Conservation (phyloP, 2,329 filamentous ascomycete genomes). For the Penicillium sp. region DNA sequence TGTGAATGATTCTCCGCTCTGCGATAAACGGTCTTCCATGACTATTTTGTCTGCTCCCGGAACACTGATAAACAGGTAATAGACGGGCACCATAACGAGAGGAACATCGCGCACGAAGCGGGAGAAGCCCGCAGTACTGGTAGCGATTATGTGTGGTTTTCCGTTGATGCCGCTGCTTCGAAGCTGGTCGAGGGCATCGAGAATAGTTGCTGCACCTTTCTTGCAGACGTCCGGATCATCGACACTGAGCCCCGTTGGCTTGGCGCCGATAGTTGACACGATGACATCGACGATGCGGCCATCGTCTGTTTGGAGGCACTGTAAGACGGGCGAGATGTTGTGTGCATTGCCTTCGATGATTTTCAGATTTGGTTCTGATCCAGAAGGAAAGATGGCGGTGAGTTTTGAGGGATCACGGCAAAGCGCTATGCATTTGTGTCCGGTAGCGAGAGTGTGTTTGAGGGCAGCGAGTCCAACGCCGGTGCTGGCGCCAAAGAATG, state of each 20-base stretch:
- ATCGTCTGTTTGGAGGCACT: slow-evolving; percentile 28
- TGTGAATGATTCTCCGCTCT: slow-evolving; percentile 21
- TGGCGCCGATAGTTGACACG: slow-evolving; percentile 48
- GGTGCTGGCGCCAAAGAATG: slow-evolving; percentile 55
- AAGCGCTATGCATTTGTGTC: slow-evolving; percentile 48
- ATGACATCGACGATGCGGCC: slow-evolving; percentile 42
- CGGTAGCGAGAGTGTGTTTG: slow-evolving; percentile 44
- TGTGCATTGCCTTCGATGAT: slow-evolving; percentile 50
- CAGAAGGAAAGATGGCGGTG: slow-evolving; percentile 40
- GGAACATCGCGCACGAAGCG: slow-evolving; percentile 33
- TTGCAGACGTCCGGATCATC: slow-evolving; percentile 38
- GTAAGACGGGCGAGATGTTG: slow-evolving; percentile 42
- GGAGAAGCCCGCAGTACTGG: slow-evolving; percentile 37
- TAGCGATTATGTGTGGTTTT: slow-evolving; percentile 29
- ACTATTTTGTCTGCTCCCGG: slow-evolving; percentile 40
- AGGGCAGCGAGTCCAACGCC: slow-evolving; percentile 48
- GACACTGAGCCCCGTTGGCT: slow-evolving; percentile 29
- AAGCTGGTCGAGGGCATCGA: slow-evolving; percentile 20
- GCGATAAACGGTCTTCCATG: slow-evolving; percentile 32
- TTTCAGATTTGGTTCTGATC: slow-evolving; percentile 40
- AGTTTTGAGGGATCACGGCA: slow-evolving; percentile 53
- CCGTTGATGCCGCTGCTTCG: slow-evolving; percentile 16
- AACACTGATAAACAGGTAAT: slow-evolving; percentile 30
- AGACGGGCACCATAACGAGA: slow-evolving; percentile 31
- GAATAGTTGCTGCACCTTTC: slow-evolving; percentile 29